Percentiles rank a stretch among this genome's conserved stretches.
These are phyloP conservation scores for Glomus cerebriforme DNA, from an alignment of 192 early-diverging fungal species.

Conservation along the genomic window DNA sequence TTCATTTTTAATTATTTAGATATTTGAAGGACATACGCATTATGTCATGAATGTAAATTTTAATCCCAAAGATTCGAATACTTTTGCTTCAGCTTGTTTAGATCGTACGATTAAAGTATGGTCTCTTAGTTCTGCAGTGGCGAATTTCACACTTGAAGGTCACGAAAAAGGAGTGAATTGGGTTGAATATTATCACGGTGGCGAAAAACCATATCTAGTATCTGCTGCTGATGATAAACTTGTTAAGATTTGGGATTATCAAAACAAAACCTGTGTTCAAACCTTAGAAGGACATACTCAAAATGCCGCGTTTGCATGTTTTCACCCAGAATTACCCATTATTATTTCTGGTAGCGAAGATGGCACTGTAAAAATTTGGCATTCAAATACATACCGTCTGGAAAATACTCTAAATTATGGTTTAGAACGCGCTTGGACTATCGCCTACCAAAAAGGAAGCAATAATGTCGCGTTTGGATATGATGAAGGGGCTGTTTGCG, in stretches of 20 bases:
- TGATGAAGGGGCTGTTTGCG: constrained; percentile 94
- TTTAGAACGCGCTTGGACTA: constrained; percentile 96
- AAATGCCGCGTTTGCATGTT: constrained; percentile 88
- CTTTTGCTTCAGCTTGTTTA: constrained; percentile 95
- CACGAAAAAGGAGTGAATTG: constrained; percentile 98
- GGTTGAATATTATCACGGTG: constrained; percentile 97
- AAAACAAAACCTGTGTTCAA: constrained; percentile 99
- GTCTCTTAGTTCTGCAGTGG: constrained; percentile 87
- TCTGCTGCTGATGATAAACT: constrained; percentile 92
- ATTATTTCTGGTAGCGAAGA: constrained; percentile 96
- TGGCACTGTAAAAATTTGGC: constrained; percentile 94
- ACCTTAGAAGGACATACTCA: constrained; percentile 97
- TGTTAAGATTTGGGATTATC: constrained; percentile 99
- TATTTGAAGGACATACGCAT: constrained; percentile 97
- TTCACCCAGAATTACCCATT: constrained; percentile 96
- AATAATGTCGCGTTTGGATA: constrained; percentile 96
- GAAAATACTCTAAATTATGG: constrained; percentile 98
- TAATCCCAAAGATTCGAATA: constrained; percentile 99
- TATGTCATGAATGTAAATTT: constrained; percentile 97
- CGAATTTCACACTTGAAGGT: constrained; percentile 97
- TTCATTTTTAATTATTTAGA: constrained; percentile 41
- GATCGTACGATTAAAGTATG: constrained; percentile 98
- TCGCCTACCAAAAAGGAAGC: constrained; percentile 80
- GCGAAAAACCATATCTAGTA: constrained; percentile 97
- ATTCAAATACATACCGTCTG: constrained; percentile 93